Evolutionary conservation across 1,139 yeast species (phyloP), one percentile per base, ranked within the genome.

Genomic region (Kodamaea sp.): DNA sequence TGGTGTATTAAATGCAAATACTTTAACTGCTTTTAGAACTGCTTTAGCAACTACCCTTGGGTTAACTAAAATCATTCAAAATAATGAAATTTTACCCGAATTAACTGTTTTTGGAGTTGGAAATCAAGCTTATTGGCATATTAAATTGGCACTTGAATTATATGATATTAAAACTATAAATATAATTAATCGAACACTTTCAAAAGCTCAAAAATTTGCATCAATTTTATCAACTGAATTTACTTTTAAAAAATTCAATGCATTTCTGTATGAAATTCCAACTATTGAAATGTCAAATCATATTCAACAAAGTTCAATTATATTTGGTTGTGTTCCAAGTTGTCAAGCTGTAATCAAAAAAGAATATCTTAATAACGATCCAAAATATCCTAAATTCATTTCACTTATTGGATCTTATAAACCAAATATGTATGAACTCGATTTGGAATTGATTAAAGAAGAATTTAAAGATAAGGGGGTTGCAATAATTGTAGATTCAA

Each of bases 361-460:
- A 8, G 47, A 57, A 1, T 62, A 66, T 41, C 48, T 80, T 34
- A 63, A 65, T 34, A 42, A 42, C 4, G 59, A 60, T 29, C 54
- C 61, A 3, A 33, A 46, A 12, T 45, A 45, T 8, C 60, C 63
- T 8, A 71, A 62, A 45, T 81, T 73, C 52, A 70, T 81, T 34
- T 74, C 81, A 3, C 62, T 81, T 31, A 81, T 82, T 48, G 89
- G 89, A 1, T 78, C 84, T 10, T 82, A 81, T 54, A 79, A 80
- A 53, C 85, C 86, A 3, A 73, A 75, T 44, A 81, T 82, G 88
- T 67, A 68, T 34, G 89, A 81, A 55, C 72, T 80, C 38, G 85
- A 80, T 42, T 63, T 69, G 24, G 63, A 55, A 1, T 58, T 75
- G 26, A 59, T 80, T 5, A 45, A 55, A 2, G 41, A 55, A 15